Base-by-base conservation (phyloP, 441 rosid genomes). In the Adansonia gregorii region DNA sequence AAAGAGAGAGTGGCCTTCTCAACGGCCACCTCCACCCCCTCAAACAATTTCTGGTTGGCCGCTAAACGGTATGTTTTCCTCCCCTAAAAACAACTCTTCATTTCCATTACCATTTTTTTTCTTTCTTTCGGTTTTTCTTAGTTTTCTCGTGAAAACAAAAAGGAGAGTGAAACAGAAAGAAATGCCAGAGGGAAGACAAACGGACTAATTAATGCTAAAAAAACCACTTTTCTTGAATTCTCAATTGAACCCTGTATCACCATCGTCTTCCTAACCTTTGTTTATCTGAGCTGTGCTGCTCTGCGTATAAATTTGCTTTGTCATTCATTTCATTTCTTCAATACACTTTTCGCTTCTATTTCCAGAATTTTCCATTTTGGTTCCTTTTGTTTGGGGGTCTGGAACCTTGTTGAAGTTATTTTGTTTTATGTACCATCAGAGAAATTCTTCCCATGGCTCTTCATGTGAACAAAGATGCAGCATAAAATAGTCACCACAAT, bases 401-500 rank as follows among this genome's bases (percentile, higher is more conserved):
- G 56, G 65, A 46, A 79, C 79, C 55, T 80, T 51, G 27, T 79
- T 72, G 4, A 79, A 72, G 39, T 35, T 35, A 61, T 35, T 73
- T 68, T 8, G 61, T 70, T 31, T 58, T 58, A 35, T 74, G 46
- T 4, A 61, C 12, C 31, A 15, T 17, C 72, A 15, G 48, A 69
- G 61, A 24, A 35, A 9, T 46, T 27, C 12, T n/a, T 56, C 22
- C 75, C 2, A 41, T 76, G 19, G 10, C 12, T 22, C 35, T 66
- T 14, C 4, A 54, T 43, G 39, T 35, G 39, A 35, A 35, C 39
- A 51, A 58, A 85, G 90, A 94, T 94, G 97, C 97, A 90, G 84
- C 88, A 91, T 65, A 92, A 89, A 79, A 80, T 90, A 73, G 89
- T 94, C 81, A 67, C 91, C 8, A 83, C 95, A 82, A 93, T 94